Conservation (phyloP, 106 monocot species). For the Chionographis japonica region DNA sequence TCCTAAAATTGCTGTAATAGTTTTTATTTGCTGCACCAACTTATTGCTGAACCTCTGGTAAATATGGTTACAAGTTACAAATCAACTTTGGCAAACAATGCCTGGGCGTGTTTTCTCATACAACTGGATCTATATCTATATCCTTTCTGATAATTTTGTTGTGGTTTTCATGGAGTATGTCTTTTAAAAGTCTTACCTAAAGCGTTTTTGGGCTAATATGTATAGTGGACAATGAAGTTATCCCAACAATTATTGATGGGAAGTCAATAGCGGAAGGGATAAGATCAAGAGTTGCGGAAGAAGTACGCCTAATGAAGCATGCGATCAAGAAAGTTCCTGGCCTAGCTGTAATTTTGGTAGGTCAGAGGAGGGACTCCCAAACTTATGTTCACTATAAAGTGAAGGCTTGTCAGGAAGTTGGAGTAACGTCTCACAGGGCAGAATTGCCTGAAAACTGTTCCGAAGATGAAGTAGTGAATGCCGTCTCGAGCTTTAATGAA, state of each 20-base stretch:
- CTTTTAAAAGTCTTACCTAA: background rate
- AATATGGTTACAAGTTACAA: too few species aligned
- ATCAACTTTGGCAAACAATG: too few species aligned
- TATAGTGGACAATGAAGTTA: conserved; percentile 19
- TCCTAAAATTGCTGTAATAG: too few species aligned
- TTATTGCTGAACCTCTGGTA: too few species aligned
- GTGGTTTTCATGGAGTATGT: background rate
- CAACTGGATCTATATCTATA: background rate
- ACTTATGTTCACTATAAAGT: conserved; percentile 70
- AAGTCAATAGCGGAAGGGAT: conserved; percentile 69
- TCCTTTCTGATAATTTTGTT: background rate
- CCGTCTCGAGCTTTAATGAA: conserved; percentile 54
- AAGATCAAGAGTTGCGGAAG: conserved; percentile 48
- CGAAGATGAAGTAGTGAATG: conserved; percentile 57
- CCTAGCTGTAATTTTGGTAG: conserved; percentile 80
- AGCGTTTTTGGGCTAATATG: background rate
- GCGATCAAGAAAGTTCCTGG: conserved; percentile 58
- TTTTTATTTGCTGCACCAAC: too few species aligned
- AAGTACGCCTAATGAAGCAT: conserved; percentile 55
- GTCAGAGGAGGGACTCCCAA: conserved; percentile 75
- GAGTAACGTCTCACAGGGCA: conserved; percentile 56
- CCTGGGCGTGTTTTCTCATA: background rate
- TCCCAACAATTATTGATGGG: conserved; percentile 69
- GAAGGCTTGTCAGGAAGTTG: conserved; percentile 81
- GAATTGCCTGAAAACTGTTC: conserved; percentile 66